Base-by-base conservation (phyloP, 257 asterid genomes). In the Anisodus acutangulus region DNA sequence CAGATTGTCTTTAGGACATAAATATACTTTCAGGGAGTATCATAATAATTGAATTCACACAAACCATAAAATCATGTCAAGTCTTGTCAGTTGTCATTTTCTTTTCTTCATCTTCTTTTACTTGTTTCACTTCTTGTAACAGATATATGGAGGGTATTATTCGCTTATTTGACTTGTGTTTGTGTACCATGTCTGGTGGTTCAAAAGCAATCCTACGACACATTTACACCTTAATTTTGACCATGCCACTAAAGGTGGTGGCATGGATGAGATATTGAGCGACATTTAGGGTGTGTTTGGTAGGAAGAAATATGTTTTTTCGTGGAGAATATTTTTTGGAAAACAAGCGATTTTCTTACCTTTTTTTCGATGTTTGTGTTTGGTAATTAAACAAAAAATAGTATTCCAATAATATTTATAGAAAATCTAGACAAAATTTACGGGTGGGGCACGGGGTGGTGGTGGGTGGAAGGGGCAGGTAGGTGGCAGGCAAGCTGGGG, bases 1-100 rank as follows among this genome's bases (percentile, higher is more conserved):
- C 26, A 22, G 26, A 22, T 22, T 22, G 26, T 22, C 26, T 22
- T 22, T 22, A 22, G 26, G 26, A 22, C 26, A 22, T 22, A 22
- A 22, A 22, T 22, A 22, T 22, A 22, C 26, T 22, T 22, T 22
- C 26, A 49, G 39, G 55, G 54, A 37, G 15, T 12, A 70, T 57
- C 41, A 71, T 57, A 71, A 71, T 45, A n/a, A 19, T 45, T 10
- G n/a, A 22, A 22, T 22, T n/a, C n/a, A 6, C 8, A 70, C 37
- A 69, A 16, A 69, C 78, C 58, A 45, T 43, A 45, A 71, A 71
- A 41, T 43, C 79, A 71, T 45, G 54, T 71, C 79, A 8, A 43
- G 57, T 71, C 57, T 71, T n/a, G 39, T 71, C 79, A 45, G 37
- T 71, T 71, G 57, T 71, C 79, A 71, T 43, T 71, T n/a, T 45